A percentile compares a stretch with the other conserved stretches of the same genome.
Evolutionary conservation across 345 rosid genomes (phyloP).

Genomic region (Clausena lansium): DNA sequence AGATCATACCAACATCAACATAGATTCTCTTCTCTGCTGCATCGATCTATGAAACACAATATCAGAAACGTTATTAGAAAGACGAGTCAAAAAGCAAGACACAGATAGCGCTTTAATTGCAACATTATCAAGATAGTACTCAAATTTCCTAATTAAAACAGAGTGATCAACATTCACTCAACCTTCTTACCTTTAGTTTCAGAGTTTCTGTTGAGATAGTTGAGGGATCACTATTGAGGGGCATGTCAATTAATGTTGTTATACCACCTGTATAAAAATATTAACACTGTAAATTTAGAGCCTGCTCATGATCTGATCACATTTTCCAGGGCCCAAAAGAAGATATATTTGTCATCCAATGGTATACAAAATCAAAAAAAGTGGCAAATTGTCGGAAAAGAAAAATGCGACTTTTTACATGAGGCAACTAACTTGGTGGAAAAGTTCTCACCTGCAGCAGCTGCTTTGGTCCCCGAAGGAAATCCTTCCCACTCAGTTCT

Average conservation of each 20-base stretch:
- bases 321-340: neutral
- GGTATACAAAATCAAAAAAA: neutral
- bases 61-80: constrained; percentile 13
- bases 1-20: constrained; percentile 79
- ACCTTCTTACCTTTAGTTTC: constrained; percentile 62
- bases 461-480: constrained; percentile 93
- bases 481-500: constrained; percentile 98
- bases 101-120: neutral
- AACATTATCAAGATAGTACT: neutral
- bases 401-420: no score
- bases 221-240: constrained; percentile 76
- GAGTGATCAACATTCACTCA: neutral
- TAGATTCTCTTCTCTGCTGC: constrained; percentile 76
- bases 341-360: neutral
- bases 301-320: neutral
- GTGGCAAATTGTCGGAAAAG: neutral
- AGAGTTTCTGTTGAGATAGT: constrained; percentile 79
- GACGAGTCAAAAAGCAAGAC: neutral
- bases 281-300: neutral
- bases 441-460: constrained; percentile 77
- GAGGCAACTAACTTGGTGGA: neutral
- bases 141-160: neutral
- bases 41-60: constrained; percentile 42
- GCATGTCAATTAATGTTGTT: constrained; percentile 91
- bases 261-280: constrained; percentile 60